A percentile compares a stretch with the other conserved stretches of the same genome.
These are phyloP conservation scores for Hypoxylon sp. DNA, from an alignment of 2,329 filamentous ascomycete species.

Conservation along the genomic window DNA sequence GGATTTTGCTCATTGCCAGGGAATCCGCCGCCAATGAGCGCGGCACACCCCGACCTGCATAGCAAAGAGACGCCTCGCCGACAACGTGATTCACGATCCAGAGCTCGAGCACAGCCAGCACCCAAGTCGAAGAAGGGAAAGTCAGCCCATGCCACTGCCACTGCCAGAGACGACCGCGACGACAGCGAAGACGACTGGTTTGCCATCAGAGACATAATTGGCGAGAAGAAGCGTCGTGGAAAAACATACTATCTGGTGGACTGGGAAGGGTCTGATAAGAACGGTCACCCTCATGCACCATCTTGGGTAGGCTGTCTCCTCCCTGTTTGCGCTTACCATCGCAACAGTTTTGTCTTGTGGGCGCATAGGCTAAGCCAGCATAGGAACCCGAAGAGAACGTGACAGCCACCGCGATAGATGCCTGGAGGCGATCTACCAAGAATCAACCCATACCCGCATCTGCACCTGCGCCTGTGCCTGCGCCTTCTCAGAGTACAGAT, in stretches of 20 bases:
- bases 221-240: conserved; percentile 54
- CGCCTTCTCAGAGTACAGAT: not conserved
- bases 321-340: not conserved
- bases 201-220: conserved; percentile 56
- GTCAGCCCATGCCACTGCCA: conserved; percentile 13
- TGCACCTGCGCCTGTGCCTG: not conserved
- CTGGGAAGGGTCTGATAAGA: conserved; percentile 67
- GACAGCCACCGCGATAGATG: conserved; percentile 45
- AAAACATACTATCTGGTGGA: conserved; percentile 66
- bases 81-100: conserved; percentile 16
- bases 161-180: conserved; percentile 1
- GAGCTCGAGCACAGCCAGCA: conserved; percentile 4
- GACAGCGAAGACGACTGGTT: conserved; percentile 47
- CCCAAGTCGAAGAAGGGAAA: conserved; percentile 31
- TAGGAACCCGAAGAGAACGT: conserved; percentile 52
- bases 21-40: conserved; percentile 49
- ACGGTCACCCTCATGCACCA: conserved; percentile 63
- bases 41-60: conserved; percentile 25
- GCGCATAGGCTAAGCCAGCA: conserved; percentile 23
- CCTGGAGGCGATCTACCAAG: conserved; percentile 44
- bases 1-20: conserved; percentile 43
- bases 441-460: not conserved
- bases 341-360: not conserved
- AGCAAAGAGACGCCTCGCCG: conserved; percentile 13
- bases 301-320: conserved; percentile 63